phyloP scores from a whole-genome alignment of 768 basidiomycete genomes.

The Lactifluus hygrophoroides region DNA sequence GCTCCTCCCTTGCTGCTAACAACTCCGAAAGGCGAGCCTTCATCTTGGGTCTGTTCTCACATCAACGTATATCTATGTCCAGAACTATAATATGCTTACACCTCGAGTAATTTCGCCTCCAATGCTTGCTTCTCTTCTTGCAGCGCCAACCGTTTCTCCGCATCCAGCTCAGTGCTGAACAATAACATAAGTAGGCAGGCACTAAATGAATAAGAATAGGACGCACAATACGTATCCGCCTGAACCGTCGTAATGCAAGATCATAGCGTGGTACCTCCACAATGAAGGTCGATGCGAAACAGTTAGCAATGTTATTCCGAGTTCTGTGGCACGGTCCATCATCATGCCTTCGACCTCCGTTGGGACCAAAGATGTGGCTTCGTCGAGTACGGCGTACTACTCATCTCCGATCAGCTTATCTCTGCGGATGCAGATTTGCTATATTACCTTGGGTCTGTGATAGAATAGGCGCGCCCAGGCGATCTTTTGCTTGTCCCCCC shows the following conservation, averaged over 20 bases:
- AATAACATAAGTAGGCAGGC: background rate
- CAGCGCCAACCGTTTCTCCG: constrained; percentile 79
- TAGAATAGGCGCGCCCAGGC: constrained; percentile 97
- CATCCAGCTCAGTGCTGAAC: constrained; percentile 81
- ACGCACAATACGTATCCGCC: constrained; percentile 93
- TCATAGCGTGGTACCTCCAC: constrained; percentile 87
- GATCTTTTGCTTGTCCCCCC: constrained; percentile 95
- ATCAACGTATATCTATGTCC: constrained; percentile 1
- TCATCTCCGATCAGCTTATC: constrained; percentile 5
- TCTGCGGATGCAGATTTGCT: background rate
- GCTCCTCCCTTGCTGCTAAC: constrained; percentile 26
- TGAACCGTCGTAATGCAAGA: constrained; percentile 88
- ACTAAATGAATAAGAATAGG: background rate
- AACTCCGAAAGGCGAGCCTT: constrained; percentile 66
- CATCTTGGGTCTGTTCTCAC: constrained; percentile 62
- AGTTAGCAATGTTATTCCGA: constrained; percentile 88
- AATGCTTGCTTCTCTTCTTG: constrained; percentile 92
- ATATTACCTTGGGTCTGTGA: constrained; percentile 75
- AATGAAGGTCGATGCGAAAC: constrained; percentile 92
- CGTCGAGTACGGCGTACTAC: constrained; percentile 93
- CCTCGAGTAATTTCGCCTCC: constrained; percentile 78
- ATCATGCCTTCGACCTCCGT: constrained; percentile 87
- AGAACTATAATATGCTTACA: constrained; percentile 42
- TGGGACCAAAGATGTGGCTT: constrained; percentile 92
- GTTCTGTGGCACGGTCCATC: constrained; percentile 84